Conservation (phyloP, 768 basidiomycete genomes). For the Boletus pseudopeckii region DNA sequence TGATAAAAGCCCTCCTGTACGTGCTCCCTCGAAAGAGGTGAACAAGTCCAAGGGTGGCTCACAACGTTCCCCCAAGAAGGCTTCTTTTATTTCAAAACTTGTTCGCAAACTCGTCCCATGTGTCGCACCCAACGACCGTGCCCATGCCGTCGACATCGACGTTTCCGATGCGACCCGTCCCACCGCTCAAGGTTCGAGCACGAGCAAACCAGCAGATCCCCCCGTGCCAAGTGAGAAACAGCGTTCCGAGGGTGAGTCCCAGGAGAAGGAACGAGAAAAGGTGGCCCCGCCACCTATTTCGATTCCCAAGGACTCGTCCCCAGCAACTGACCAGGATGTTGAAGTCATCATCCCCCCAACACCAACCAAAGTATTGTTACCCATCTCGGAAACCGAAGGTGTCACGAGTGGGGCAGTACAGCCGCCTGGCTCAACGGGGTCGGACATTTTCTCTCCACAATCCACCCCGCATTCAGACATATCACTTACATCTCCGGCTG, state of each 20-base stretch:
- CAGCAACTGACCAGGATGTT: conserved; percentile 27
- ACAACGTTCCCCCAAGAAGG: conserved; percentile 38
- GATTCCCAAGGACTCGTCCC: conserved; percentile 19
- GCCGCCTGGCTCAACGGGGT: conserved; percentile 78
- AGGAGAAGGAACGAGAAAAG: conserved; percentile 39
- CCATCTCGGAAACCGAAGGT: conserved; percentile 78
- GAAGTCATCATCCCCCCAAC: conserved; percentile 47
- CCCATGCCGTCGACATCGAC: conserved; percentile 46
- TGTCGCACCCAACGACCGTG: conserved; percentile 46
- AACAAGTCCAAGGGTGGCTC: conserved; percentile 35
- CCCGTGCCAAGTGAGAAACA: conserved; percentile 31
- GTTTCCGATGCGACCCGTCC: conserved; percentile 19
- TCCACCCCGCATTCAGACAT: conserved; percentile 23
- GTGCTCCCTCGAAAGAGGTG: conserved; percentile 32
- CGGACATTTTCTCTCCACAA: conserved; percentile 31
- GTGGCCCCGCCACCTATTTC: conserved; percentile 23
- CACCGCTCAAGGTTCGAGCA: conserved; percentile 15
- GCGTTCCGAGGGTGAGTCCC: conserved; percentile 18
- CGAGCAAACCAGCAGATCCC: conserved; percentile 20
- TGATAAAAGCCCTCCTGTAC: conserved; percentile 32
- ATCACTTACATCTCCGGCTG: conserved; percentile 21
- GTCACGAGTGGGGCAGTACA: conserved; percentile 91
- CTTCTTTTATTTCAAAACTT: conserved; percentile 58
- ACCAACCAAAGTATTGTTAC: conserved; percentile 43
- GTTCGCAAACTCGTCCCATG: conserved; percentile 66